Evolutionary conservation across 1,139 yeast genomes (phyloP), one percentile per base, ranked within the genome.

Genomic region (Diutina neorugosa): DNA sequence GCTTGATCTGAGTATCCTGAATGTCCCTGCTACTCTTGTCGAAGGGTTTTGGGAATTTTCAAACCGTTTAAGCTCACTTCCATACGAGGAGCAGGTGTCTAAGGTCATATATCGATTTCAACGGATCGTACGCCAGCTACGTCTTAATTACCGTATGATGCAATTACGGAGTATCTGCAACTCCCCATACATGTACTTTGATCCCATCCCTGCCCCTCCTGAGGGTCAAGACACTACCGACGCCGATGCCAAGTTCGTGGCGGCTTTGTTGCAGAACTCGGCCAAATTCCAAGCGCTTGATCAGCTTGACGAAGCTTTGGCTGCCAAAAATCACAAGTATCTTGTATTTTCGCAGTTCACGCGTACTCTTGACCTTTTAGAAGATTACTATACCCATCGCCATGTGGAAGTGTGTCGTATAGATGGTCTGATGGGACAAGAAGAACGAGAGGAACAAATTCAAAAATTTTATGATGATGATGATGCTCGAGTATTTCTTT

Each of bases 281-380:
- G 82, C 90, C 2, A 93, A 93, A 63, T 66, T 91, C 62, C 82
- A 81, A 59, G 68, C 86, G 0, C 68, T 91, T 47, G 81, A 85
- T 55, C 85, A 85, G 61, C 67, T 93, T 20, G 67, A 84, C 2
- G 71, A 77, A 0, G 68, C 66, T 18, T 66, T 90, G 25, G 57
- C 83, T 1, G 61, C 69, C 3, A 58, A 60, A 1, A 73, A 73
- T 4, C 96, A 88, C 64, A 87, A 86, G 61, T 76, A 87, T 0
- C 71, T 91, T 53, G 80, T 91, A 0, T 91, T 91, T 63, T 81
- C 93, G 0, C 98, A 91, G 64, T 90, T 91, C 65, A 83, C 95
- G 1, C 76, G 73, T 48, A 82, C 86, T 78, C 71, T 91, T 40
- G 96, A 91, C 61, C 67, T 91, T 20, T 20, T 57, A 9, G 53